Conservation (phyloP, 2,329 filamentous ascomycete genomes). For the Trichophyton benhamiae region DNA sequence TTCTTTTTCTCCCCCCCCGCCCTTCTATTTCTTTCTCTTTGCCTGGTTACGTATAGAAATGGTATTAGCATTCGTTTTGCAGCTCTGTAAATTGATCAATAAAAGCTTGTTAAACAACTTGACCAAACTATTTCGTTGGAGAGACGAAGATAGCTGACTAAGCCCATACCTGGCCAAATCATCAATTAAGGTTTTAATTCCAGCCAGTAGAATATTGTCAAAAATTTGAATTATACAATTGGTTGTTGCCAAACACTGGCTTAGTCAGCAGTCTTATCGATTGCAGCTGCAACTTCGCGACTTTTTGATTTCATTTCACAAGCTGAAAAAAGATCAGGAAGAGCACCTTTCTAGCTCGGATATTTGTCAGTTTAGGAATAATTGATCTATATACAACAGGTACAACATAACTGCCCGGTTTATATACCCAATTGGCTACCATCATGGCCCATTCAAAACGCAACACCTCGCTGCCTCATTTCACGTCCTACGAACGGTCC, state of each 20-base stretch:
- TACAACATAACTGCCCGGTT: not conserved
- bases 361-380: not conserved
- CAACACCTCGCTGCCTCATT: conserved; percentile 84
- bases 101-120: not conserved
- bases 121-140: not conserved
- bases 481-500: conserved; percentile 80
- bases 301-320: not conserved
- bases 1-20: not conserved
- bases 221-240: not conserved
- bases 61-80: not conserved
- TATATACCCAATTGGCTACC: not conserved
- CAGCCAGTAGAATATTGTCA: no score
- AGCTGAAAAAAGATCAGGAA: not conserved
- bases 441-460: conserved; percentile 51
- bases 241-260: not conserved
- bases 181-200: no score
- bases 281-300: not conserved
- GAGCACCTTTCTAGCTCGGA: not conserved
- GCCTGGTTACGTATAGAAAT: conserved; percentile 3
- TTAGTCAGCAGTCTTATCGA: not conserved
- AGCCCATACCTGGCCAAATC: no score
- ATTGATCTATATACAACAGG: not conserved
- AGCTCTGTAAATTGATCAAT: not conserved
- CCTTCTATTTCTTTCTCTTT: not conserved
- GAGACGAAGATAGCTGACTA: not conserved